Evolutionary conservation across 1,284 basidiomycete species (phyloP), one percentile per base, ranked within the genome.

Genomic region (Ganoderma multipileum): DNA sequence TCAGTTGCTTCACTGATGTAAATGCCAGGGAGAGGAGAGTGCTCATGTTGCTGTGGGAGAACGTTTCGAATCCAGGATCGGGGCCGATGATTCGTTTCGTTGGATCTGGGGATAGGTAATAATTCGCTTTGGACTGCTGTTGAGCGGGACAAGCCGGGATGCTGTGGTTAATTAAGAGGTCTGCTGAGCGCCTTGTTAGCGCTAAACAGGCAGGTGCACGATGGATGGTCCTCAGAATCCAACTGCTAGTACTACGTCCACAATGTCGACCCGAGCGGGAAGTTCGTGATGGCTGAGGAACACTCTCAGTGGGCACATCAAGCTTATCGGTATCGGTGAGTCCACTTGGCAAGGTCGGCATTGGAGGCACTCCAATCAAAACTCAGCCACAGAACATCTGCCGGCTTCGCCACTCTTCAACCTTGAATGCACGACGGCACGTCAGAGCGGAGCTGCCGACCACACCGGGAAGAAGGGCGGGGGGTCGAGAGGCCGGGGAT

Each of bases 131-230:
- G 14, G 18, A 55, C 33, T 28, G 28, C 18, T 23, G 55, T 18
- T 20, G 18, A 14, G 55, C 33, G 30, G 28, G 33, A 16, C 30
- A 3, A 58, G 55, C 23, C 23, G 47, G 47, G 23, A 14, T 23
- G 55, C 30, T 58, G 58, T 60, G 58, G 58, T 60, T 60, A 60
- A 39, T 60, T 38, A 39, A 60, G 14, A 28, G 38, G 8, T 28
- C 38, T 26, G 12, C 58, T 39, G 58, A 26, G 58, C 58, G 38
- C 58, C 28, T 5, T 23, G 20, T 16, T 12, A 23, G 58, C 58
- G 58, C 23, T 41, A 26, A 60, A 60, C 12, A 12, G 18, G 39
- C 36, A 26, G 3, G 38, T 26, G 3, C 38, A 1, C 23, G 26
- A 3, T 20, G 28, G 47, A 23, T 50, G 47, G 9, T 50, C 16